Conservation (phyloP, 768 basidiomycete genomes). For the Phlebiopsis gigantea region DNA sequence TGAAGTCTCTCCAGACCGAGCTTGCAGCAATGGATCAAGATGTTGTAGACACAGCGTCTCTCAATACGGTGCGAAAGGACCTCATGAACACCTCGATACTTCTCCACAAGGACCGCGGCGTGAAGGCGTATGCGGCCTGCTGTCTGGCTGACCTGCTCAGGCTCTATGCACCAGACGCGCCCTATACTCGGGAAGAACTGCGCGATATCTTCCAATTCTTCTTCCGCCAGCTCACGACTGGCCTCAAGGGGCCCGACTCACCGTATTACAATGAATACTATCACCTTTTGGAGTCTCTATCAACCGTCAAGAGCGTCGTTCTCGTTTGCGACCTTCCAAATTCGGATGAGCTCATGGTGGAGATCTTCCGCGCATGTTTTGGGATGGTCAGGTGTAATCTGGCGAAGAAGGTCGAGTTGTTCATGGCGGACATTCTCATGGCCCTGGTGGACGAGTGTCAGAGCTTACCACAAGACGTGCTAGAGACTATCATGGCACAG, state of each 20-base stretch:
- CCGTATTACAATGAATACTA: constrained; percentile 92
- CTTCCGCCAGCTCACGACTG: constrained; percentile 74
- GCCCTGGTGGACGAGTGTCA: constrained; percentile 85
- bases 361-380: constrained; percentile 83
- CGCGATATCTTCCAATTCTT: constrained; percentile 98
- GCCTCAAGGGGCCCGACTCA: constrained; percentile 70
- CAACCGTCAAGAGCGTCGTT: constrained; percentile 91
- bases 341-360: constrained; percentile 77
- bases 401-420: constrained; percentile 78
- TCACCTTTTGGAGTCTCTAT: constrained; percentile 89
- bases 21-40: constrained; percentile 88
- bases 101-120: constrained; percentile 92
- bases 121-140: constrained; percentile 92
- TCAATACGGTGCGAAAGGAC: constrained; percentile 67
- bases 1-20: constrained; percentile 71
- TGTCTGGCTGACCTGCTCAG: constrained; percentile 92
- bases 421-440: constrained; percentile 85
- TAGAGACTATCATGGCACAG: constrained; percentile 80
- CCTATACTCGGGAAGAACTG: constrained; percentile 84
- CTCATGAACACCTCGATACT: constrained; percentile 76
- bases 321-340: constrained; percentile 88
- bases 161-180: constrained; percentile 95
- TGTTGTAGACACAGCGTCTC: constrained; percentile 65
- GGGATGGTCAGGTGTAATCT: constrained; percentile 68
- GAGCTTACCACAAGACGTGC: constrained; percentile 68